These are phyloP conservation scores for Pholiota molesta DNA, from an alignment of 768 basidiomycete species.

Conservation along the genomic window DNA sequence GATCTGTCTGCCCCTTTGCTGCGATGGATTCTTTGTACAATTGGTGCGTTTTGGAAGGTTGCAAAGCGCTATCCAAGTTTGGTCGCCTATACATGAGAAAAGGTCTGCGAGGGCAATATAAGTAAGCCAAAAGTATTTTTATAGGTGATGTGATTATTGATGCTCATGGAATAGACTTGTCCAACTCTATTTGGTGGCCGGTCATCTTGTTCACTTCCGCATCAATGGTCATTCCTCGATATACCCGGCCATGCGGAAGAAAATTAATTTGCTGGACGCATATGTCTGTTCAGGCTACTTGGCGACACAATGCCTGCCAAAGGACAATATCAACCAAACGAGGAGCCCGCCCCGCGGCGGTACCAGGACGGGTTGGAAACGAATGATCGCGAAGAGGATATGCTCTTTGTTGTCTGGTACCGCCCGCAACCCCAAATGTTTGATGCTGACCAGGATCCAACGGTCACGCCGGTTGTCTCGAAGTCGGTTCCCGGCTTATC, in stretches of 20 bases:
- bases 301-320: constrained; percentile 66
- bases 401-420: constrained; percentile 82
- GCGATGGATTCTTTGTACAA: constrained; percentile 73
- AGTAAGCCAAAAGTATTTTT: constrained; percentile 48
- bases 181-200: constrained; percentile 75
- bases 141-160: constrained; percentile 4
- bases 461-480: constrained; percentile 28
- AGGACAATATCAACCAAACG: constrained; percentile 64
- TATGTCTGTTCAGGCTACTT: constrained; percentile 90
- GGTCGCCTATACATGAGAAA: constrained; percentile 76
- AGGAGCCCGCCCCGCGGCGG: constrained; percentile 59
- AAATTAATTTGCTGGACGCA: constrained; percentile 68
- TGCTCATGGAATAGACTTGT: constrained; percentile 48
- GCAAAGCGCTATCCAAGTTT: constrained; percentile 71
- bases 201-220: constrained; percentile 73
- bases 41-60: constrained; percentile 85
- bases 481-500: constrained; percentile 52
- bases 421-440: constrained; percentile 40
- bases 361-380: constrained; percentile 92
- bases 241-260: constrained; percentile 56
- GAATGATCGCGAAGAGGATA: constrained; percentile 87
- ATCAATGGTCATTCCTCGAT: constrained; percentile 61
- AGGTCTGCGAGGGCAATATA: constrained; percentile 76
- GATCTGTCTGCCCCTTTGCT: constrained; percentile 58
- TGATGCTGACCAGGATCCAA: constrained; percentile 30